These are phyloP conservation scores for Irpex lacteus DNA, from an alignment of 1,284 basidiomycete species.

Conservation along the genomic window DNA sequence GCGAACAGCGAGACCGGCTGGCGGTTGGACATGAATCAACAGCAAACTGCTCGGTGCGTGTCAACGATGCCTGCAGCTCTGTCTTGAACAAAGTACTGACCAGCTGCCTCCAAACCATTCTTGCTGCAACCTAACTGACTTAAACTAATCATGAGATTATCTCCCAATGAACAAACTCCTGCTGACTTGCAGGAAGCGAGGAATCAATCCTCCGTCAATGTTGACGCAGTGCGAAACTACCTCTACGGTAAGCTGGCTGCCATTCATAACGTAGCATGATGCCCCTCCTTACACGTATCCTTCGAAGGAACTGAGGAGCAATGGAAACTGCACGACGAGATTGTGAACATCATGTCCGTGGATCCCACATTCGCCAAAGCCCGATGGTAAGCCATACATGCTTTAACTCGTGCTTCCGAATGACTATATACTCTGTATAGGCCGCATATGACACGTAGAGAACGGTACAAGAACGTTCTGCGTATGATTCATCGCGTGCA, in stretches of 20 bases:
- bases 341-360: slow-evolving; percentile 48
- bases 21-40: neutral
- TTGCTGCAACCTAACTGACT: neutral
- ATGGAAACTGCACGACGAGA: slow-evolving; percentile 46
- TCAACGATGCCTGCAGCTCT: no score
- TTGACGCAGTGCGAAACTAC: neutral
- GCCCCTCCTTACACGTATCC: no score
- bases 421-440: slow-evolving; percentile 27
- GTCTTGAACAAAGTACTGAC: no score
- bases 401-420: neutral
- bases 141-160: neutral
- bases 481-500: slow-evolving; percentile 52
- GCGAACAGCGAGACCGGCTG: neutral
- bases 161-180: slow-evolving; percentile 4
- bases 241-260: neutral
- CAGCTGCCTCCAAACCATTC: no score
- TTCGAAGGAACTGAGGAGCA: slow-evolving; percentile 41
- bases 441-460: slow-evolving; percentile 48
- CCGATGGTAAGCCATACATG: slow-evolving; percentile 35
- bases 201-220: neutral
- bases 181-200: slow-evolving; percentile 4
- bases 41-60: no score
- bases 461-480: slow-evolving; percentile 48
- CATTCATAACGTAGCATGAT: no score
- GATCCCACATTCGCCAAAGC: slow-evolving; percentile 70